phyloP scores from a whole-genome alignment of 2,329 filamentous ascomycete species.

The Hirsutella thompsonii region DNA sequence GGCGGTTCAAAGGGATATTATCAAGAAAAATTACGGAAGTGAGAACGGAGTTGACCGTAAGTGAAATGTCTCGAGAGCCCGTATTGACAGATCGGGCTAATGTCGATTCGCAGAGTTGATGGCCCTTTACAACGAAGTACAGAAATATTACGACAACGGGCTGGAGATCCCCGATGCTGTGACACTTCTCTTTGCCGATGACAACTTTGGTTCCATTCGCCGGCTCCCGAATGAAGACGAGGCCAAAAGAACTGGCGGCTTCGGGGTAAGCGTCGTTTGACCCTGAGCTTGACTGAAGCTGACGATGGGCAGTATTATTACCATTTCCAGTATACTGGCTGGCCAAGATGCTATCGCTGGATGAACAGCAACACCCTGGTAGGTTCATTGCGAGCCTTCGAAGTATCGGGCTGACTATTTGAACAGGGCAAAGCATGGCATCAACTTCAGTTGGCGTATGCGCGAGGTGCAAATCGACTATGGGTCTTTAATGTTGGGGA shows the following conservation, averaged over 20 bases:
- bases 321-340: slow-evolving; percentile 50
- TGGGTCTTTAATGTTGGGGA: slow-evolving; percentile 54
- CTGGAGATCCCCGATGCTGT: slow-evolving; percentile 47
- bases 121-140: slow-evolving; percentile 54
- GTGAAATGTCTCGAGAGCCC: slow-evolving; percentile 6
- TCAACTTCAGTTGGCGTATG: slow-evolving; percentile 43
- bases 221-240: slow-evolving; percentile 42
- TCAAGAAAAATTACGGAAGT: slow-evolving; percentile 35
- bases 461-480: slow-evolving; percentile 32
- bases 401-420: not conserved
- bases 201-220: slow-evolving; percentile 48
- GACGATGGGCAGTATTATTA: slow-evolving; percentile 25
- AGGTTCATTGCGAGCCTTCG: not conserved
- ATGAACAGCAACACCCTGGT: slow-evolving; percentile 49
- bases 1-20: slow-evolving; percentile 37
- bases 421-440: slow-evolving; percentile 25
- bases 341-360: slow-evolving; percentile 46
- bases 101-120: slow-evolving; percentile 39
- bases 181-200: slow-evolving; percentile 48
- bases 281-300: slow-evolving; percentile 5
- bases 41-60: slow-evolving; percentile 27
- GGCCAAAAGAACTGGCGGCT: slow-evolving; percentile 36
- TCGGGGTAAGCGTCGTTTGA: slow-evolving; percentile 28
- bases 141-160: slow-evolving; percentile 47
- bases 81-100: not conserved